Evolutionary conservation across 352 stramenopile genomes (phyloP).

Genomic region (Globisporangium camurandrum): DNA sequence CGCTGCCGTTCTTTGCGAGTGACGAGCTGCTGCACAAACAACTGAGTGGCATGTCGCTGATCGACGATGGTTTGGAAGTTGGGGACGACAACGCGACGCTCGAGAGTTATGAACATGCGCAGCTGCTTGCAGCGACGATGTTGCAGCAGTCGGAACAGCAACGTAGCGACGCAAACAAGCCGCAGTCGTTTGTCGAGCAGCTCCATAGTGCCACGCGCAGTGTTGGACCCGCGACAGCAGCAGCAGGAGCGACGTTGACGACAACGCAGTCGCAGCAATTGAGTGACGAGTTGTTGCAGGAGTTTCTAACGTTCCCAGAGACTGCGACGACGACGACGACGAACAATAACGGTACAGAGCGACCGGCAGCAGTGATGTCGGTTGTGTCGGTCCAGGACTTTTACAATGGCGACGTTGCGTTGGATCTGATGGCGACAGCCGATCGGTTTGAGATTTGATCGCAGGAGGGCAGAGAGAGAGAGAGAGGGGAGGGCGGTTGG

Average conservation of each 20-base stretch:
- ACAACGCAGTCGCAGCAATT: constrained; percentile 9
- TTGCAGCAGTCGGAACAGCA: constrained; percentile 6
- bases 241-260: too few species aligned
- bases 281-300: constrained; percentile 22
- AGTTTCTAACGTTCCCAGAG: constrained; percentile 29
- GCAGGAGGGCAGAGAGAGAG: too few species aligned
- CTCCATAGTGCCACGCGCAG: constrained; percentile 20
- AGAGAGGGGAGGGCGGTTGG: too few species aligned
- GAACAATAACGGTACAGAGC: constrained; percentile 13
- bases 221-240: constrained; percentile 17
- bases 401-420: constrained; percentile 33
- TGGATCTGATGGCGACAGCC: constrained; percentile 33
- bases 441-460: constrained; percentile 54
- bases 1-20: constrained; percentile 44
- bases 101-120: constrained; percentile 17
- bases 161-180: constrained; percentile 28
- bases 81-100: constrained; percentile 16
- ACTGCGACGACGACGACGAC: constrained; percentile 6
- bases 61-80: constrained; percentile 9
- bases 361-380: constrained; percentile 3
- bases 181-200: constrained; percentile 18
- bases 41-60: constrained; percentile 42
- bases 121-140: constrained; percentile 26
- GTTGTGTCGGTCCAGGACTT: constrained; percentile 52
- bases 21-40: constrained; percentile 35